Evolutionary conservation across 148 eudicot species (phyloP), one percentile per base, ranked within the genome.

Genomic region (Arctostaphylos glauca): DNA sequence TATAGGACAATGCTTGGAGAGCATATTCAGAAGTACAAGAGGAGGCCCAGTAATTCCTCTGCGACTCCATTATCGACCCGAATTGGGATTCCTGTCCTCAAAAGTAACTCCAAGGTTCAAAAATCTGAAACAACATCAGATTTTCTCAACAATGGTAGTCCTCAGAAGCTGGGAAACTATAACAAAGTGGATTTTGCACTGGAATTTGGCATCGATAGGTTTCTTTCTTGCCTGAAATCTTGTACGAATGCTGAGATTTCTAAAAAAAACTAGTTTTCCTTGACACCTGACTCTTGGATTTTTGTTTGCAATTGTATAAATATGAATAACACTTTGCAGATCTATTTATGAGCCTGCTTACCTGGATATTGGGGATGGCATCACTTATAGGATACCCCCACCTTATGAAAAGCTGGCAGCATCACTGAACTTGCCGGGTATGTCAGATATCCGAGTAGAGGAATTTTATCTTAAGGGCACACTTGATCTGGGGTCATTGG

Each of bases 1-100:
- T 94, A 94, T 83, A 87, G 97, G 83, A 89, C 89, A 83, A 94
- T 96, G 98, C 88, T 94, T 80, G 97, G 98, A 74, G 97, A 96
- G 77, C 98, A 94, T 89, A 88, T 94, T 59, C 97, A 92, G 71
- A 96, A 89, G 87, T 92, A 91, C 83, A 96, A 89, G 86, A 93
- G 95, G 91, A 90, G 97, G 91, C 82, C 76, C 44, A 91, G 86
- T 66, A 93, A 86, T 89, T 81, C 94, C 47, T 92, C 97, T 12
- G 71, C 84, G 81, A 89, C 85, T 86, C 89, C 95, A 55, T 89
- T 88, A 23, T 59, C 97, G 73, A 82, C 86, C 46, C 92, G 90
- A 71, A 86, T 81, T n/a, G 91, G 85, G 46, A 81, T 84, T 16
- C 73, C 91, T 60, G 88, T 79, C 76, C 74, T 83, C 3, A 93